Conservation (phyloP, 106 monocot species). For the Triglochin maritima region DNA sequence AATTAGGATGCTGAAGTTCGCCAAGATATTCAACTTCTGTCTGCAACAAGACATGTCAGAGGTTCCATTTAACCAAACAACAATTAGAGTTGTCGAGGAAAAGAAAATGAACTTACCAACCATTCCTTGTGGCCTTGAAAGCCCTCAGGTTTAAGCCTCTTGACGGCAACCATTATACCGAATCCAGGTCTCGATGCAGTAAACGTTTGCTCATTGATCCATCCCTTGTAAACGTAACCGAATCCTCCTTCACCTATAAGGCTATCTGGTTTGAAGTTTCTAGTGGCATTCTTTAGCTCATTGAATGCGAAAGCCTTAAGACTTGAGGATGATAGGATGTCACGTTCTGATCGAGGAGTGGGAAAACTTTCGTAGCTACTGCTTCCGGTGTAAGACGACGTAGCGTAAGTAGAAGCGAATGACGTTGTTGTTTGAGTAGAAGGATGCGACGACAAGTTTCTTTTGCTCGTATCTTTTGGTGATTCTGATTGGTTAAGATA, state of each 20-base stretch:
- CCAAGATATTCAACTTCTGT: conserved; percentile 91
- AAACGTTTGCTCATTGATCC: conserved; percentile 12
- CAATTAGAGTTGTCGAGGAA: neutral
- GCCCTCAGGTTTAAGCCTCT: conserved; percentile 14
- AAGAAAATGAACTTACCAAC: conserved; percentile 37
- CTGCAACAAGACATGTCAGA: conserved; percentile 20
- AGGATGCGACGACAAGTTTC: conserved; percentile 22
- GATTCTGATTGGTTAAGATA: conserved; percentile 14
- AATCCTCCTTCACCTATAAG: conserved; percentile 17
- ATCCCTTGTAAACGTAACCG: conserved; percentile 19
- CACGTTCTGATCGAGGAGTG: conserved; percentile 7
- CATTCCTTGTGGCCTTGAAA: conserved; percentile 27
- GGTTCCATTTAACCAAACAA: neutral
- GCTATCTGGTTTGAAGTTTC: conserved; percentile 14
- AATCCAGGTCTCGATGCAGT: conserved; percentile 4
- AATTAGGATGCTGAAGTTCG: conserved; percentile 66
- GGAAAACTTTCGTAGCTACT: conserved; percentile 4
- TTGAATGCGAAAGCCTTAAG: conserved; percentile 16
- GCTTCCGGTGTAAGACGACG: conserved; percentile 33
- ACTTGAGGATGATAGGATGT: conserved; percentile 3
- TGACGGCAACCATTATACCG: conserved; percentile 9
- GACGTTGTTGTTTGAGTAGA: conserved; percentile 25
- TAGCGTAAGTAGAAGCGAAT: conserved; percentile 29
- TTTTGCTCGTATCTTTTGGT: conserved; percentile 30
- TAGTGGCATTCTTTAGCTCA: conserved; percentile 14